These are phyloP conservation scores for Oryza brachyantha DNA, from an alignment of 176 grass and related monocot species.

Conservation along the genomic window DNA sequence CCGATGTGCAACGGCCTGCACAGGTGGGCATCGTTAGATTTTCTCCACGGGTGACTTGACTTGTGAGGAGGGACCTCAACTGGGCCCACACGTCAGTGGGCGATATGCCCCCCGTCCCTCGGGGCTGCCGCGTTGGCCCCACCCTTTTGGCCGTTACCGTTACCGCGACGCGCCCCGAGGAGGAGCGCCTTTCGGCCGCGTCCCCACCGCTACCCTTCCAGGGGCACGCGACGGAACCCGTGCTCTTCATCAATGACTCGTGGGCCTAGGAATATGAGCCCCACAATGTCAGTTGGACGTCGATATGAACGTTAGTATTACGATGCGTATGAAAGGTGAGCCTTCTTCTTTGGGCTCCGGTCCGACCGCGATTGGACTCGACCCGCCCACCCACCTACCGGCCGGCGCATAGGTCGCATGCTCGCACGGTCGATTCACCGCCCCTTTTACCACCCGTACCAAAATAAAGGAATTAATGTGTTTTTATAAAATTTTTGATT, in stretches of 20 bases:
- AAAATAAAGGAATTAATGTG: no score
- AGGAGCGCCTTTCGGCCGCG: conserved; percentile 29
- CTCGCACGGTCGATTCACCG: background rate
- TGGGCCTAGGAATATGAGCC: rapidly evolving
- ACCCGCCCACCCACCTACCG: conserved; percentile 1
- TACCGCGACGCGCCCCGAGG: conserved; percentile 30
- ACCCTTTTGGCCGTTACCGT: conserved; percentile 43
- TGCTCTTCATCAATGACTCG: background rate
- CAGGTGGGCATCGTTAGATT: background rate
- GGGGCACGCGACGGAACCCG: background rate
- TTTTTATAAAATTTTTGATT: no score
- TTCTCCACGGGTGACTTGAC: conserved; percentile 32
- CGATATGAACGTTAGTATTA: rapidly evolving
- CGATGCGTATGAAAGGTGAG: background rate
- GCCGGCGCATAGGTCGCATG: background rate
- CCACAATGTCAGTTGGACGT: background rate
- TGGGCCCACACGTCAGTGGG: background rate
- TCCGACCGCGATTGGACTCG: conserved; percentile 30
- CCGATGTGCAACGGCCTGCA: conserved; percentile 25
- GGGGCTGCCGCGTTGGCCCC: conserved; percentile 13
- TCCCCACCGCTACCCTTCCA: background rate
- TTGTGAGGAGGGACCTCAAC: background rate
- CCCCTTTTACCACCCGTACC: no score
- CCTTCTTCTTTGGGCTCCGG: background rate
- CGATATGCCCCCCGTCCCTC: background rate